Conservation (phyloP, 805 yeast species). For the Myxozyma monticola region DNA sequence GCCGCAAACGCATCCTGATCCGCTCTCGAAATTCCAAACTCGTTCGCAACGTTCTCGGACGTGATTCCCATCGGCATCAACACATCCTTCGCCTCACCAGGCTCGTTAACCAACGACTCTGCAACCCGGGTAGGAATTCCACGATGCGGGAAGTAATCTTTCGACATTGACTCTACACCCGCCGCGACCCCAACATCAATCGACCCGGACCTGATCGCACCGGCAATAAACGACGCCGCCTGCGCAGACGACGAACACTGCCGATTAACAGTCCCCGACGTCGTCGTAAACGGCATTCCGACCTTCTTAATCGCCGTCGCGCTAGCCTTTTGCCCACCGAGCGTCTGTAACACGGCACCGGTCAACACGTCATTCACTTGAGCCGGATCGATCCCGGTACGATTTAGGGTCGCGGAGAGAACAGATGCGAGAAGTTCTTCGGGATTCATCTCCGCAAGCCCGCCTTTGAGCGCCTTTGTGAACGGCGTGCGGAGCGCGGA, state of each 20-base stretch:
- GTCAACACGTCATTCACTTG: conserved; percentile 42
- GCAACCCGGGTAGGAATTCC: conserved; percentile 43
- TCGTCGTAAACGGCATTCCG: conserved; percentile 42
- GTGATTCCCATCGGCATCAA: conserved; percentile 88
- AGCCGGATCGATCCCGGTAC: conserved; percentile 34
- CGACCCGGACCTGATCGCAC: conserved; percentile 39
- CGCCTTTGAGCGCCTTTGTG: conserved; percentile 43
- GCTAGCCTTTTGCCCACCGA: conserved; percentile 45
- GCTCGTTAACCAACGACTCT: conserved; percentile 43
- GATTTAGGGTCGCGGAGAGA: conserved; percentile 38
- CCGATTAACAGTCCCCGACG: conserved; percentile 43
- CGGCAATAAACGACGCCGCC: conserved; percentile 41
- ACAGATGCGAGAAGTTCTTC: conserved; percentile 42
- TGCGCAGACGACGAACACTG: conserved; percentile 47
- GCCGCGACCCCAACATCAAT: conserved; percentile 43
- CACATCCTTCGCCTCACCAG: conserved; percentile 58
- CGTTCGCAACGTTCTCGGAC: conserved; percentile 72
- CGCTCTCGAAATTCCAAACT: conserved; percentile 56
- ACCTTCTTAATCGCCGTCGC: conserved; percentile 42
- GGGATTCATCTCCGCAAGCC: conserved; percentile 42
- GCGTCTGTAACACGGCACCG: conserved; percentile 43
- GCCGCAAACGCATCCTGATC: conserved; percentile 82
- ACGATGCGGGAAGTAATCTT: conserved; percentile 45
- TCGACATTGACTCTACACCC: conserved; percentile 48
- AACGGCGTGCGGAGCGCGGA: conserved; percentile 44